A percentile compares a stretch with the other conserved stretches of the same genome.
Evolutionary conservation across 169 alveolate genomes (phyloP).

Genomic region (Ichthyophthirius multifiliis): DNA sequence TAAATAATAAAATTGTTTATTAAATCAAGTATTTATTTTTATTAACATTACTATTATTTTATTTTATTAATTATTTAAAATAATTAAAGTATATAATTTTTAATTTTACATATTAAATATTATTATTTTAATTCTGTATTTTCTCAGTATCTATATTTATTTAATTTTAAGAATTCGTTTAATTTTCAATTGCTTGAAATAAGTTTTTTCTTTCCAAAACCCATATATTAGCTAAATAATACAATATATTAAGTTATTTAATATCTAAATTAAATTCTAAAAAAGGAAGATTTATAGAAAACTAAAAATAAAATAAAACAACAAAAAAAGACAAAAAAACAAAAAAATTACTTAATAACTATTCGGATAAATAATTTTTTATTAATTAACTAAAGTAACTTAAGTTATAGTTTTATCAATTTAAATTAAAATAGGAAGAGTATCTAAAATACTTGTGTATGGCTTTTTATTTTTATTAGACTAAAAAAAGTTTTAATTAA

Average conservation of each 20-base stretch:
- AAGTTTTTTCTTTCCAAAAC: background rate
- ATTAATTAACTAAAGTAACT: background rate
- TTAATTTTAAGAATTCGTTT: background rate
- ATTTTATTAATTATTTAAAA: background rate
- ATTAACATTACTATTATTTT: background rate
- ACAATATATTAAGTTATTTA: background rate
- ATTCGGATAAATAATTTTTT: background rate
- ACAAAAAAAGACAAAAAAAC: background rate
- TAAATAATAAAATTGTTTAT: constrained; percentile 7
- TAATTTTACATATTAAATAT: background rate
- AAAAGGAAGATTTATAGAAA: background rate
- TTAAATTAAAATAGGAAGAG: constrained; percentile 21
- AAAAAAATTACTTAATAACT: background rate
- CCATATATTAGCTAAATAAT: background rate
- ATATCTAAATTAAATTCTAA: background rate
- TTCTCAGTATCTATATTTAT: background rate
- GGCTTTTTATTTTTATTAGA: background rate
- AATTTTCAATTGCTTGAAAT: background rate
- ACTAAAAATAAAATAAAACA: background rate
- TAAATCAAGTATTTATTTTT: background rate
- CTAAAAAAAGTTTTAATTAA: no score
- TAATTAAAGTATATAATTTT: background rate
- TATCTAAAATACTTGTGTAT: constrained; percentile 23
- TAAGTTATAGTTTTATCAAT: constrained; percentile 1
- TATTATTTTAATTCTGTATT: background rate